These are phyloP conservation scores for Monilinia aucupariae DNA, from an alignment of 2,329 filamentous ascomycete species.

Conservation along the genomic window DNA sequence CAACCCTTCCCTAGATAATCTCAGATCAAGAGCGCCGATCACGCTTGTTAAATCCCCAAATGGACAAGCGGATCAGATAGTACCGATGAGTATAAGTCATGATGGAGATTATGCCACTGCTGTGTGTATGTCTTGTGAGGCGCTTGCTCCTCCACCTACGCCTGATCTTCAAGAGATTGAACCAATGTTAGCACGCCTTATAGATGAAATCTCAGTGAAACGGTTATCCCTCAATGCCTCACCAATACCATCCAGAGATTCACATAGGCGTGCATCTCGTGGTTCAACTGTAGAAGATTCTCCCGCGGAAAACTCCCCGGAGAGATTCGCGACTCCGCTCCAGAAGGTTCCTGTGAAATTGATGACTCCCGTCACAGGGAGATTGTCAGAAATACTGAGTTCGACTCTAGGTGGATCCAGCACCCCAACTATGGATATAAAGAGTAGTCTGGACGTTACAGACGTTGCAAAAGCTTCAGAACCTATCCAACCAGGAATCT, in stretches of 20 bases:
- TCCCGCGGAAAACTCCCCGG: not conserved
- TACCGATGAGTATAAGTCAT: constrained; percentile 76
- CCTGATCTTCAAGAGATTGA: constrained; percentile 5
- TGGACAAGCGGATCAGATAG: constrained; percentile 44
- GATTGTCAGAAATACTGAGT: constrained; percentile 2
- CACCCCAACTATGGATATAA: not conserved
- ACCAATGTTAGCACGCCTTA: not conserved
- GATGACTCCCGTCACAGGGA: not conserved
- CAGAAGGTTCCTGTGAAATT: not conserved
- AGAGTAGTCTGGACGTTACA: not conserved
- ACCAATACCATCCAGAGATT: too few species aligned
- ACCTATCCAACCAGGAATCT: not conserved
- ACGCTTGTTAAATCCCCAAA: constrained; percentile 26
- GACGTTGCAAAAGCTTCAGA: not conserved
- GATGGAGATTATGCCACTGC: constrained; percentile 78
- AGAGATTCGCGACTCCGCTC: not conserved
- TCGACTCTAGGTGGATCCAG: not conserved
- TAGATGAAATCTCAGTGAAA: constrained; percentile 4
- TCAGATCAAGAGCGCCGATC: constrained; percentile 22
- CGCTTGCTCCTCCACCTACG: not conserved
- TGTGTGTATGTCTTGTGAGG: constrained; percentile 50
- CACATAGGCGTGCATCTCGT: not conserved
- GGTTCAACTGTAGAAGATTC: not conserved
- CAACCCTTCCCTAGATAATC: not conserved
- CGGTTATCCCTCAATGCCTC: not conserved